Conservation (phyloP, 2,329 filamentous ascomycete genomes). For the Verruconis gallopava region DNA sequence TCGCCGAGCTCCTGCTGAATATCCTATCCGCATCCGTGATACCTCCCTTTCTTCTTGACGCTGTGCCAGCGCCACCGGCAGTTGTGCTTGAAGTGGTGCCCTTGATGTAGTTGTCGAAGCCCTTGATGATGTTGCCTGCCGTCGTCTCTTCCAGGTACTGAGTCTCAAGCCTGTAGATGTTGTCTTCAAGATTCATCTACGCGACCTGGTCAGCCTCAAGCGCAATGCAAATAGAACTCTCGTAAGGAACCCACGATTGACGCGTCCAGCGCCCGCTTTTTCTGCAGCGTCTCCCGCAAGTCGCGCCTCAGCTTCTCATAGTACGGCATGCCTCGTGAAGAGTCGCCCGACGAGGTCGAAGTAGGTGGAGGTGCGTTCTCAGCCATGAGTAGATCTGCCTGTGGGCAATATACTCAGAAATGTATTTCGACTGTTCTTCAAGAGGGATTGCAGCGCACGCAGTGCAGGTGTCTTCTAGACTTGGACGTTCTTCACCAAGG, state of each 20-base stretch:
- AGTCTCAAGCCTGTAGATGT: constrained; percentile 71
- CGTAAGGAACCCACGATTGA: constrained; percentile 35
- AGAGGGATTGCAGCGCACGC: too few species aligned
- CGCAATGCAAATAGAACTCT: background rate
- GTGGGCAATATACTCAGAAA: background rate
- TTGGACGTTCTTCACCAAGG: too few species aligned
- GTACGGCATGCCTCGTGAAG: constrained; percentile 44
- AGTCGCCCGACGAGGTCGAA: constrained; percentile 27
- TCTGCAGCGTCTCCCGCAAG: constrained; percentile 52
- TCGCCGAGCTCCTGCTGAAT: constrained; percentile 40
- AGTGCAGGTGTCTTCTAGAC: too few species aligned
- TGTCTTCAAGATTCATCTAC: constrained; percentile 56
- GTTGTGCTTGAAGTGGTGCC: constrained; percentile 50
- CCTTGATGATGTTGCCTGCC: constrained; percentile 88
- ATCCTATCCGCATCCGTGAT: constrained; percentile 60
- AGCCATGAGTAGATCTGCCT: constrained; percentile 25
- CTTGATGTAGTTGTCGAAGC: constrained; percentile 98
- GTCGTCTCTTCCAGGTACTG: constrained; percentile 78
- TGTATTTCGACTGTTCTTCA: too few species aligned
- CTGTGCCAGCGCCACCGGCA: constrained; percentile 23
- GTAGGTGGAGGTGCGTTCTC: constrained; percentile 33
- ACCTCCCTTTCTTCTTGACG: constrained; percentile 46
- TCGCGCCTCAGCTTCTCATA: constrained; percentile 61
- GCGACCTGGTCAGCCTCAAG: background rate
- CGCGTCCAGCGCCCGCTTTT: constrained; percentile 51